phyloP scores from a whole-genome alignment of 202 grass and related monocot genomes.

The Eragrostis tef region DNA sequence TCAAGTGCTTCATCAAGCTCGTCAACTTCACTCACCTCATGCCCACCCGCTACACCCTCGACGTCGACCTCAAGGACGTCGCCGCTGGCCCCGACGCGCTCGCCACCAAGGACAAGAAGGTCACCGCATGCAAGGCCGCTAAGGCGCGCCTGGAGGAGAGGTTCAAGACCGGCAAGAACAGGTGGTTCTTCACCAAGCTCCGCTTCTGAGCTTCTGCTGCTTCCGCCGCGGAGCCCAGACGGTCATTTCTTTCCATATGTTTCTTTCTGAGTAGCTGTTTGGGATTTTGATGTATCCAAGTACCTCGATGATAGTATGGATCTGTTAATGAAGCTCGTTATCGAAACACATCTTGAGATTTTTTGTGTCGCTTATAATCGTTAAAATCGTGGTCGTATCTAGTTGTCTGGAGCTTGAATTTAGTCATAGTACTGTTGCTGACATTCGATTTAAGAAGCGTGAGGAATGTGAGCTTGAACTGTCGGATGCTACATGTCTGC shows the following conservation, averaged over 20 bases:
- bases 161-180: conserved; percentile 79
- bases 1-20: conserved; percentile 84
- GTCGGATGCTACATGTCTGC: neutral
- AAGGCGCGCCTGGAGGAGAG: conserved; percentile 76
- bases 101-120: conserved; percentile 65
- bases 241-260: conserved; percentile 37
- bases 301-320: conserved; percentile 30
- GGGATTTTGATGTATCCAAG: conserved; percentile 1
- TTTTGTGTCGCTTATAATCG: neutral
- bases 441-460: neutral
- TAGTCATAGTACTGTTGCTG: neutral
- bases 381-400: neutral
- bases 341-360: neutral
- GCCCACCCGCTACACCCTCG: conserved; percentile 89
- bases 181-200: conserved; percentile 87
- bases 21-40: conserved; percentile 88
- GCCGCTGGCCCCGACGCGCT: conserved; percentile 59
- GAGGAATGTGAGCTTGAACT: neutral
- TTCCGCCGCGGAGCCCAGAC: neutral
- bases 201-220: conserved; percentile 42
- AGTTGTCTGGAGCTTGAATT: neutral
- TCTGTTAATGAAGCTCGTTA: conserved; percentile 28
- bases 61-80: conserved; percentile 75
- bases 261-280: neutral
- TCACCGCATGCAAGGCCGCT: conserved; percentile 67